phyloP scores from a whole-genome alignment of 2,329 filamentous ascomycete species.

The Dryadomyces quercivorus region DNA sequence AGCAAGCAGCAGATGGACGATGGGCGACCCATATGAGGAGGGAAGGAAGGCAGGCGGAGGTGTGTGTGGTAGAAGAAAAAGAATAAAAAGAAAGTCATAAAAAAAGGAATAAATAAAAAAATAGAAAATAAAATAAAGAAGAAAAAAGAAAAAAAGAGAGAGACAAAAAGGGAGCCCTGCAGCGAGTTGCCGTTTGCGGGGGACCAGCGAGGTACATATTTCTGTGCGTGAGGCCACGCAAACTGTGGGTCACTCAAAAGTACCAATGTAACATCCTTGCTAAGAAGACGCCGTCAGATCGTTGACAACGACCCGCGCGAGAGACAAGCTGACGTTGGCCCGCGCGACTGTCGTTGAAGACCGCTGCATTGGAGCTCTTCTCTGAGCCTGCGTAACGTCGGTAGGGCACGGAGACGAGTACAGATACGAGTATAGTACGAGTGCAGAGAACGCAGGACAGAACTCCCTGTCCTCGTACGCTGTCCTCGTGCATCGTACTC shows the following conservation, averaged over 20 bases:
- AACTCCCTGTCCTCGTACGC: too few species aligned
- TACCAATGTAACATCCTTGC: not conserved
- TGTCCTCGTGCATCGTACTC: too few species aligned
- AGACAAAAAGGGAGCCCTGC: not conserved
- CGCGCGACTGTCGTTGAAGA: too few species aligned
- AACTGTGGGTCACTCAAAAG: not conserved
- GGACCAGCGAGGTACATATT: not conserved
- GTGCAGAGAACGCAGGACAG: too few species aligned
- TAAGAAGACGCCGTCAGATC: not conserved
- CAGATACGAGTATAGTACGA: too few species aligned
- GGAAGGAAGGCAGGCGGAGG: conserved; percentile 11
- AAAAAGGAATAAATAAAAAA: conserved; percentile 1
- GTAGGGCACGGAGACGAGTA: too few species aligned
- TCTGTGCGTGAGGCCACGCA: too few species aligned
- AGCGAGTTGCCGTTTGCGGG: not conserved
- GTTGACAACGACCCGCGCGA: too few species aligned
- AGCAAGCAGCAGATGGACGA: conserved; percentile 1
- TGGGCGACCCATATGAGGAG: conserved; percentile 7
- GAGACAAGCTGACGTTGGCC: not conserved
- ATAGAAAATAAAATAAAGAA: conserved; percentile 2
- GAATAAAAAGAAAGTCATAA: not conserved
- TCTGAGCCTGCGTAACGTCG: too few species aligned
- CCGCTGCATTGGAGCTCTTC: too few species aligned
- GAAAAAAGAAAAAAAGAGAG: conserved; percentile 1
- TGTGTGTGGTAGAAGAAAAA: conserved; percentile 10